Evolutionary conservation across 1,284 basidiomycete species (phyloP).

Genomic region (Fomitiporia mediterranea): DNA sequence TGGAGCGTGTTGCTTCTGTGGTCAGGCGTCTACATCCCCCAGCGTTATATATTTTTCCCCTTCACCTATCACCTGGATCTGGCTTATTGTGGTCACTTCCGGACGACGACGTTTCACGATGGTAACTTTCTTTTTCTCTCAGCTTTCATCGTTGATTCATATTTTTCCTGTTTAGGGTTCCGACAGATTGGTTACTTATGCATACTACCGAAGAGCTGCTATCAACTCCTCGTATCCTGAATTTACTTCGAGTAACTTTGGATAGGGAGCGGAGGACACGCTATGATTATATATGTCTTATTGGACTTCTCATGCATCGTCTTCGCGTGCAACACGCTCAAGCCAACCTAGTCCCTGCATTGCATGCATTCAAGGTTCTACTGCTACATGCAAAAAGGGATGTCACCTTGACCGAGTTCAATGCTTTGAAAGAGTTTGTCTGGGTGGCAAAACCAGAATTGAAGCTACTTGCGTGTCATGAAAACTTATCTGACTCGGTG

Average conservation of each 20-base stretch:
- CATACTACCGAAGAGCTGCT: constrained; percentile 30
- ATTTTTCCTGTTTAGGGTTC: constrained; percentile 31
- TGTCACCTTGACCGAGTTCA: constrained; percentile 29
- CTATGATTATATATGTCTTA: constrained; percentile 4
- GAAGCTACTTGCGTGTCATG: constrained; percentile 32
- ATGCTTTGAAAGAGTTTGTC: constrained; percentile 36
- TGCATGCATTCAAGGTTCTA: constrained; percentile 17
- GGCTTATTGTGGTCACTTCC: constrained; percentile 37
- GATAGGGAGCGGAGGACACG: neutral
- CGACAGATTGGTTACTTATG: constrained; percentile 43
- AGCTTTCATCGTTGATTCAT: constrained; percentile 1
- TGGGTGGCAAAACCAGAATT: constrained; percentile 33
- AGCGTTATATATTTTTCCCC: constrained; percentile 39
- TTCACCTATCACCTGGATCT: constrained; percentile 40
- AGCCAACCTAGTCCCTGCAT: constrained; percentile 7
- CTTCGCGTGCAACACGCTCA: neutral
- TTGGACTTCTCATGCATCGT: constrained; percentile 5
- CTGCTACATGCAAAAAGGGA: constrained; percentile 23
- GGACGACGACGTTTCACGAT: neutral
- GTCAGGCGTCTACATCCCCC: constrained; percentile 40
- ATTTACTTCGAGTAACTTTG: neutral
- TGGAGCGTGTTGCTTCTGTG: constrained; percentile 37
- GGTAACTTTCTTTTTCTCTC: constrained; percentile 1
- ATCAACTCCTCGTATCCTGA: neutral
- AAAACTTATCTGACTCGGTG: constrained; percentile 2